Conservation (phyloP, 2,329 filamentous ascomycete species). For the Aureobasidium sp. region DNA sequence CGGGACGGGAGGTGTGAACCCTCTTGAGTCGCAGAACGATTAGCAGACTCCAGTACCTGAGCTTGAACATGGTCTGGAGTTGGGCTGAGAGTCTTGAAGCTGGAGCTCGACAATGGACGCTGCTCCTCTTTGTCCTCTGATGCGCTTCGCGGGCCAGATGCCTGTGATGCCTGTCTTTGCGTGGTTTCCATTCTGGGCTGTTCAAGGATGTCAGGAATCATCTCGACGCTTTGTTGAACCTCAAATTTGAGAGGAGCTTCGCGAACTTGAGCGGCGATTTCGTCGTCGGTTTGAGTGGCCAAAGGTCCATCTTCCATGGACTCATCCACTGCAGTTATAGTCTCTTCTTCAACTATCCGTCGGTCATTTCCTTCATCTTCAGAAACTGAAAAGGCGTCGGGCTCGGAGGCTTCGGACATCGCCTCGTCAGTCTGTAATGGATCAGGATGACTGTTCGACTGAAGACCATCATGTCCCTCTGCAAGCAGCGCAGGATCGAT, state of each 20-base stretch:
- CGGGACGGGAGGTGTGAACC: not conserved
- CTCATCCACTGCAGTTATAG: not conserved
- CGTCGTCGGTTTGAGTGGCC: not conserved
- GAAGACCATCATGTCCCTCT: not conserved
- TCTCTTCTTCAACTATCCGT: not conserved
- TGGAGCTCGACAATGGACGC: conserved; percentile 5
- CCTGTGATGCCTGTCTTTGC: not conserved
- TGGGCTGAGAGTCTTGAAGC: conserved; percentile 8
- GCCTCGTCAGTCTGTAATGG: not conserved
- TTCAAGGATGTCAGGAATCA: not conserved
- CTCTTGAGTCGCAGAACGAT: not conserved
- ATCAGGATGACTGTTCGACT: not conserved
- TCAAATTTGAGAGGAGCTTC: not conserved
- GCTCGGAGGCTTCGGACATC: not conserved
- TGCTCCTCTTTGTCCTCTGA: not conserved
- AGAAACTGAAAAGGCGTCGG: not conserved
- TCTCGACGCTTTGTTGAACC: conserved; percentile 1
- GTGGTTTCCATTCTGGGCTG: too few species aligned
- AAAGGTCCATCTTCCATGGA: not conserved
- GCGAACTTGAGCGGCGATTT: not conserved
- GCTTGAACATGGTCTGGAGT: not conserved
- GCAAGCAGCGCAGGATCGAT: conserved; percentile 3
- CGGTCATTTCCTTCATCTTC: not conserved
- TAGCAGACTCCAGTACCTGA: not conserved
- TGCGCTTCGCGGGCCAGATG: not conserved